These are phyloP conservation scores for Boletus rex-veris DNA, from an alignment of 768 basidiomycete species.

Conservation along the genomic window DNA sequence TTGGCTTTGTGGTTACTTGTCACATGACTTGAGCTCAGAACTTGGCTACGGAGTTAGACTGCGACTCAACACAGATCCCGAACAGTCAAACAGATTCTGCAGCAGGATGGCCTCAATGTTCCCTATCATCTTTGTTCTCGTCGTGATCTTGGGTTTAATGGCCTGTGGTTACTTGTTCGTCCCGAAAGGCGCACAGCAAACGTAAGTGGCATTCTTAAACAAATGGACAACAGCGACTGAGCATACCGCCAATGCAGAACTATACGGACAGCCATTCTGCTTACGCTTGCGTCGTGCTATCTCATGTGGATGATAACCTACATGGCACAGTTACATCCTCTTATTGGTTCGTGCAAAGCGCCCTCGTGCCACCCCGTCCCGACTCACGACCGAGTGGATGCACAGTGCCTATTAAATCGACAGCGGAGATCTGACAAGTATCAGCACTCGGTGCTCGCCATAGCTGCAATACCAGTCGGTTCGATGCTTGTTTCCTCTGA, in stretches of 20 bases:
- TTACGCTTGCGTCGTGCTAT: conserved; percentile 81
- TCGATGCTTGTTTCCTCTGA: neutral
- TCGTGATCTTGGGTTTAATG: conserved; percentile 64
- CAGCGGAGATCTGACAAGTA: conserved; percentile 15
- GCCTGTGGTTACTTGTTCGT: conserved; percentile 60
- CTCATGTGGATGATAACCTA: conserved; percentile 99
- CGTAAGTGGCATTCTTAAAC: conserved; percentile 48
- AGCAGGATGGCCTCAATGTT: conserved; percentile 64
- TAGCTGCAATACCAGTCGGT: conserved; percentile 26
- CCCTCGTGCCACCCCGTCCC: neutral
- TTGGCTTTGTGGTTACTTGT: neutral
- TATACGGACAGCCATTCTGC: conserved; percentile 74
- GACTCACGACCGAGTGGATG: neutral
- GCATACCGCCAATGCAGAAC: conserved; percentile 47
- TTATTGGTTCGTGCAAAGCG: conserved; percentile 63
- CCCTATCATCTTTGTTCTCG: conserved; percentile 65
- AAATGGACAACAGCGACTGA: neutral
- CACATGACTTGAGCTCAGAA: conserved; percentile 8
- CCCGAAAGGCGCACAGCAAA: conserved; percentile 87
- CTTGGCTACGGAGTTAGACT: neutral
- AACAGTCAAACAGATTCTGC: neutral
- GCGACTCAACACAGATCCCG: neutral
- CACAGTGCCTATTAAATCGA: conserved; percentile 19
- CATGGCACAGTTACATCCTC: conserved; percentile 87
- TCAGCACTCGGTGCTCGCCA: neutral